Conservation (phyloP, 2,329 filamentous ascomycete genomes). For the Sclerotiophoma versabilis region DNA sequence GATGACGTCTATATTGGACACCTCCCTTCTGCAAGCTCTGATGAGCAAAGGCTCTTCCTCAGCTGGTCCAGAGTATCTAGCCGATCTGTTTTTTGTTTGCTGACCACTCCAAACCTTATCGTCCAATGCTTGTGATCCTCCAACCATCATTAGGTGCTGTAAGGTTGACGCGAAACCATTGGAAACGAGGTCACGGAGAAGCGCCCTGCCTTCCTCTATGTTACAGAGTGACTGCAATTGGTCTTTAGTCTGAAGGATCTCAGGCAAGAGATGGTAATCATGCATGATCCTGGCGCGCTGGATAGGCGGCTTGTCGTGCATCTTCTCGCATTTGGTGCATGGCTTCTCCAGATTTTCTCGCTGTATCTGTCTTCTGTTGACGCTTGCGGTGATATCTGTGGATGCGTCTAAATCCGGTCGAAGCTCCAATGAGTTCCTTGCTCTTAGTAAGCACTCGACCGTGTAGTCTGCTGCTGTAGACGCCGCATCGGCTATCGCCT, state of each 20-base stretch:
- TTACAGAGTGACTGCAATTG: background rate
- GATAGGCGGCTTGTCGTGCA: background rate
- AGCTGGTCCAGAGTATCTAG: background rate
- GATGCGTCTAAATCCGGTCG: background rate
- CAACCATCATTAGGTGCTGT: background rate
- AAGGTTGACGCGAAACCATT: background rate
- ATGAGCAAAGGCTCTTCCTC: background rate
- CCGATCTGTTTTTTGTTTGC: background rate
- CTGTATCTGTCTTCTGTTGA: background rate
- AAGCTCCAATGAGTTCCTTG: background rate
- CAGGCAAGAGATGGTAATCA: background rate
- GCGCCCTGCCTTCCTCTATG: background rate
- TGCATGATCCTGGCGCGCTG: background rate
- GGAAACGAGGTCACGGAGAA: background rate
- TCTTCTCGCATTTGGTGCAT: background rate
- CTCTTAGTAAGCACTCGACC: background rate
- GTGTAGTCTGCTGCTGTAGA: background rate
- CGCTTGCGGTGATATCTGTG: background rate
- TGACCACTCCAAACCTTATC: background rate
- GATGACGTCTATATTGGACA: background rate
- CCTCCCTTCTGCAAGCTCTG: background rate
- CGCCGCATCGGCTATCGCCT: background rate
- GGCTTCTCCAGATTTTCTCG: background rate
- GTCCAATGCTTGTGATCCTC: background rate
- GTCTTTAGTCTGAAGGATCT: background rate